Conservation (phyloP, 2,329 filamentous ascomycete species). For the Epichloe gansuensis region DNA sequence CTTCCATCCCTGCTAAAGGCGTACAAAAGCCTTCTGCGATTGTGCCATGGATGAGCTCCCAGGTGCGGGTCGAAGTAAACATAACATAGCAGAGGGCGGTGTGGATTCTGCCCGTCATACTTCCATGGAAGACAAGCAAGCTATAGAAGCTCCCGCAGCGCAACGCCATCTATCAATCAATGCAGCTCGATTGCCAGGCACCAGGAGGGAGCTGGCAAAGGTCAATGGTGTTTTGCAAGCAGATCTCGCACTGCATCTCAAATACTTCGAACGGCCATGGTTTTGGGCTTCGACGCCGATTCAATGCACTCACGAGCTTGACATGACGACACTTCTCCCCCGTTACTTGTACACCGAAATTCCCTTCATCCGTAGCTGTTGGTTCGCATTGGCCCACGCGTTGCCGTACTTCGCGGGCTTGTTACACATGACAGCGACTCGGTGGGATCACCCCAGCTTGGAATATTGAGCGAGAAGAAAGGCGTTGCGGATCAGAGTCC, state of each 20-base stretch:
- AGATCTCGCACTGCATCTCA: neutral
- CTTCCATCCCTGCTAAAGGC: slow-evolving; percentile 12
- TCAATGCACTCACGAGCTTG: neutral
- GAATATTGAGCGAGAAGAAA: neutral
- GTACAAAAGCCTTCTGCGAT: slow-evolving; percentile 8
- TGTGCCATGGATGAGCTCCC: slow-evolving; percentile 10
- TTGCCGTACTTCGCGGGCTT: neutral
- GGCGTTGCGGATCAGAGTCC: neutral
- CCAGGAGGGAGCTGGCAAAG: neutral
- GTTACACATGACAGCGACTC: neutral
- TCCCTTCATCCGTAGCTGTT: neutral
- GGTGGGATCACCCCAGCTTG: neutral
- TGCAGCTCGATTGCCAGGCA: neutral
- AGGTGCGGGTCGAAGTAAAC: slow-evolving; percentile 16
- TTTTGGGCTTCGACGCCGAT: neutral
- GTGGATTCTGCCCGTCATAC: slow-evolving; percentile 21
- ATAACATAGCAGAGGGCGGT: slow-evolving; percentile 19
- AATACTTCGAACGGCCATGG: neutral
- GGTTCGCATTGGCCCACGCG: neutral
- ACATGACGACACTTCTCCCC: neutral
- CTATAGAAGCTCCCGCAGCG: neutral
- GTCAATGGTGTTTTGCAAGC: too few relatives aligned
- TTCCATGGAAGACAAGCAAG: neutral
- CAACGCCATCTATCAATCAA: neutral
- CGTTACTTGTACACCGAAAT: neutral